Evolutionary conservation across 2,329 filamentous ascomycete species (phyloP), one percentile per base, ranked within the genome.

Genomic region (Massarina eburnea): DNA sequence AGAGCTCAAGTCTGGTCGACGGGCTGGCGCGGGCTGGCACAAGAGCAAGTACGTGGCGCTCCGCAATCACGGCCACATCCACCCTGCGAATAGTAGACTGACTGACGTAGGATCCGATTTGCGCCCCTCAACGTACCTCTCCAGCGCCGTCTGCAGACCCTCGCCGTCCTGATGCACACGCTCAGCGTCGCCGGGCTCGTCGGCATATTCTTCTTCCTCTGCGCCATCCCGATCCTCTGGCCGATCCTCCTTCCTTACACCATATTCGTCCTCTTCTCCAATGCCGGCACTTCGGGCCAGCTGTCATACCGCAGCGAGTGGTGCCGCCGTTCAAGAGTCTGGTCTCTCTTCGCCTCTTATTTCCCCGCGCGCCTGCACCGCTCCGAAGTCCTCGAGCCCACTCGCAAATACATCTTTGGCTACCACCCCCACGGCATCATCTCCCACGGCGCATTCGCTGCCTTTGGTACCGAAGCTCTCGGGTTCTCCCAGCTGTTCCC

Each of bases 351-450:
- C 66, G 91, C 89, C 20, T 88, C 84, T 14, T 99, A 97, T 75
- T 99, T 95, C 65, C 94, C 94, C 3, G 89, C 91, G 38, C 82
- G 81, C 45, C 79, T 99, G 30, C 91, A 97, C 74, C 89, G 94
- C 55, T 94, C 89, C 3, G 81, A 87, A 55, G 80, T 86, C 45
- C 81, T 99, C 6, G 81, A 88, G 18, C 81, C 90, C 0, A 90
- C 86, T 1, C 80, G 91, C 52, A 96, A 95, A 71, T 99, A 97
- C 73, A 91, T 99, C 52, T 91, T 99, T 61, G 92, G 92, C 35
- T 97, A 97, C 70, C 94, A 97, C 62, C 94, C 94, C 0, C 94
- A 99, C 66, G 92, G 94, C 19, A 97, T 99, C 70, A 96, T 99
- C 62, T 94, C 88, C 4, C 90, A 96, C 60, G 94, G 92, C n/a